Evolutionary conservation across 345 rosid genomes (phyloP).

Genomic region (Geranium rotundifolium): DNA sequence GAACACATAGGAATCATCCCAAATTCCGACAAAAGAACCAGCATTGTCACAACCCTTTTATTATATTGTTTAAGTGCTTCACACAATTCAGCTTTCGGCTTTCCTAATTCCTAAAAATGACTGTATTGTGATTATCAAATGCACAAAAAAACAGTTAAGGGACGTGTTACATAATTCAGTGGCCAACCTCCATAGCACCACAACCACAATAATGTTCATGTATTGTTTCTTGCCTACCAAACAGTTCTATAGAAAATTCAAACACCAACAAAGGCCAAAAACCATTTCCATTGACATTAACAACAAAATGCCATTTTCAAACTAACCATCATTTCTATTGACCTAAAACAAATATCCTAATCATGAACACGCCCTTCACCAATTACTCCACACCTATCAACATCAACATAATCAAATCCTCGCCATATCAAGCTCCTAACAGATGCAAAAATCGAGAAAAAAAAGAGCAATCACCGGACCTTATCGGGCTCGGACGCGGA

Average conservation of each 20-base stretch:
- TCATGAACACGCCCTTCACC: neutral
- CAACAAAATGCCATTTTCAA: neutral
- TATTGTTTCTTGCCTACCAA: neutral
- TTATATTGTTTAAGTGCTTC: neutral
- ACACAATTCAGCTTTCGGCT: neutral
- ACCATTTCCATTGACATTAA: neutral
- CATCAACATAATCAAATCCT: neutral
- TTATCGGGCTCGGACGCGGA: slow-evolving; percentile 80
- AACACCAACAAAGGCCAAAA: too few relatives aligned
- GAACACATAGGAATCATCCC: neutral
- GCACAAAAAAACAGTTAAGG: neutral
- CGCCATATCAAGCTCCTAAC: neutral
- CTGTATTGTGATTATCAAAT: neutral
- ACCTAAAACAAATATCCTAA: neutral
- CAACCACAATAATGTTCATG: too few relatives aligned
- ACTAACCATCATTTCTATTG: neutral
- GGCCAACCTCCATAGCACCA: too few relatives aligned
- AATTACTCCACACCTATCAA: neutral
- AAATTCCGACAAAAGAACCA: neutral
- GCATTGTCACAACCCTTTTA: neutral
- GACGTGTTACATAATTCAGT: neutral
- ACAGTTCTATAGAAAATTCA: neutral
- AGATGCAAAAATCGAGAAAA: neutral
- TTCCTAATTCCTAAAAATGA: neutral
- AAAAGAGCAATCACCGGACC: slow-evolving; percentile 23